Base-by-base conservation (phyloP, 2,329 filamentous ascomycete genomes). In the Aureobasidium sp. region DNA sequence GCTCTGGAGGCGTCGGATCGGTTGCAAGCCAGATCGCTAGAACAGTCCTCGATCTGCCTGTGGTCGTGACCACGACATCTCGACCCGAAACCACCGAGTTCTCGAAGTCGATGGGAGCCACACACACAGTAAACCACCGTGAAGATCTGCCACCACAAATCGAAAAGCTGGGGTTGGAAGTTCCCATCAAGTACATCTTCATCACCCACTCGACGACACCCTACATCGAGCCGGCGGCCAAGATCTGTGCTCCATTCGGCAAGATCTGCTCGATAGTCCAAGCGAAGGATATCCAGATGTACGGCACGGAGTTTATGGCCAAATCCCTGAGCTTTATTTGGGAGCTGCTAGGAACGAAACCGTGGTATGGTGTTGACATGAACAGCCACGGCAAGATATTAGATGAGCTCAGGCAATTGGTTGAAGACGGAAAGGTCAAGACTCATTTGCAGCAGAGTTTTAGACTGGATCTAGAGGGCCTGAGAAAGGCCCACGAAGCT, bases 251-350 rank as follows among this genome's bases (percentile, higher is more conserved):
- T 17, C 76, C 77, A 2, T 78, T 79, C 44, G 76, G 75, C 9
- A 79, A 78, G 65, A 73, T 78, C 7, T 78, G 76, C 69, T 76
- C 73, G 14, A 78, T 79, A 61, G 76, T 79, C 15, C 77, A 80
- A 66, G 73, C 73, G 8, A 65, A 72, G 48, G 73, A 77, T 37
- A 65, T 74, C 36, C 39, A 49, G 31, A 75, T 78, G 74, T 79
- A 79, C 64, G 77, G 76, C 2, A 76, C 76, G 2, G 71, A 77
- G 67, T 78, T 77, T 67, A 77, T 79, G 76, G 72, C 75, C 53
- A 79, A 79, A 68, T 75, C 72, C 17, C 64, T 79, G 56, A 73
- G 72, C 0, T 79, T 78, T 60, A 68, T 71, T 3, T 79, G 77
- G 76, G 73, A 71, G 65, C 70, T 76, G 65, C 52, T 79, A 11